Evolutionary conservation across 176 grass and related monocot genomes (phyloP), one percentile per base, ranked within the genome.

Genomic region (Rhipidocladum racemiflorum): DNA sequence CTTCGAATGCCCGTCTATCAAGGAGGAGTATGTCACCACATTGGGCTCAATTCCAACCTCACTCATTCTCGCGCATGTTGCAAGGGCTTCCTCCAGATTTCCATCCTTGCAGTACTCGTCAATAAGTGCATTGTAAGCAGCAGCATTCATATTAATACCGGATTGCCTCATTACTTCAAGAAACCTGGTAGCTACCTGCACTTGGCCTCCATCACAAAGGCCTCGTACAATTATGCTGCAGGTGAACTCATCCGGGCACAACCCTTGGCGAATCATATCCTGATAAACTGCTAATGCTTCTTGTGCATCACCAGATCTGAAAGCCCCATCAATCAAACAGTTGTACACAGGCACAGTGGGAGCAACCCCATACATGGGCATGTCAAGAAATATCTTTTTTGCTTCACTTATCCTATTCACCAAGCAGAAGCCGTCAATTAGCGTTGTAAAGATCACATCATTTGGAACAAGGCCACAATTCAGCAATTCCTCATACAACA

Each of bases 221-320:
- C 84, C 84, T 85, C 88, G 84, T 35, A 87, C 85, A 79, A 91
- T 38, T 76, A 91, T 91, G 63, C 85, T 80, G 70, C 76, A 91
- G 34, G 89, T 91, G 69, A 84, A 87, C 53, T 91, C 89, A 71
- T 91, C 85, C 7, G 89, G 85, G 16, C 9, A 15, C 51, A 87
- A 65, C 29, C 75, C 63, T 48, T n/a, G 57, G 32, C 24, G 35
- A 56, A 62, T 42, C 81, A 91, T 91, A 55, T 91, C 76, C 70
- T 81, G 62, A 46, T 71, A 87, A 80, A 81, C 38, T 76, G 32
- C 11, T 45, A 87, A 77, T 75, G 85, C 81, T 80, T 84, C 70
- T 76, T 54, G 85, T 48, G 85, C 6, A 55, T 91, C 51, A 56
- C 85, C 85, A 40, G 75, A 84, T 45, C 54, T 81, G 64, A 87